A percentile compares a stretch with the other conserved stretches of the same genome.
phyloP scores from a whole-genome alignment of 345 rosid species.

The Cochlearia excelsa region DNA sequence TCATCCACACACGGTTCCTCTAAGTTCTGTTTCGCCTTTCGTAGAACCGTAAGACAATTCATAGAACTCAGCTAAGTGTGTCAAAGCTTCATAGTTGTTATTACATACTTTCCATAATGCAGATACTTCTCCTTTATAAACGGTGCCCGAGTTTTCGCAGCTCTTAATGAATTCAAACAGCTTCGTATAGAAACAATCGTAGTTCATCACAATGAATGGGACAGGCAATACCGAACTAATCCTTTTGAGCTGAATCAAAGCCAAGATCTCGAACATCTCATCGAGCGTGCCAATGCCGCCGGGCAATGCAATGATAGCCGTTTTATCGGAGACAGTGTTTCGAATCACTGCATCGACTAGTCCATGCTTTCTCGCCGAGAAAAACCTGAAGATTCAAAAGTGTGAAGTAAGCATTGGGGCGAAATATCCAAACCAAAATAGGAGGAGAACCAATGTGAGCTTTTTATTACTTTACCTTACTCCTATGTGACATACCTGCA shows the following conservation, averaged over 20 bases:
- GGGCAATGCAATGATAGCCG: slow-evolving; percentile 80
- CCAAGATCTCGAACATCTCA: slow-evolving; percentile 80
- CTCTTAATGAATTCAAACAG: slow-evolving; percentile 68
- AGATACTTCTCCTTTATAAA: slow-evolving; percentile 68
- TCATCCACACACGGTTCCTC: slow-evolving; percentile 24
- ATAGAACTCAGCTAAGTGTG: slow-evolving; percentile 66
- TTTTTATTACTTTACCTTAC: no score
- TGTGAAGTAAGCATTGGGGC: no score
- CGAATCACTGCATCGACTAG: slow-evolving; percentile 77
- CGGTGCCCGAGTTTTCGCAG: slow-evolving; percentile 75
- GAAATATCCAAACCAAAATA: neutral
- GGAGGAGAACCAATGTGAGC: no score
- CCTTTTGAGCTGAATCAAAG: slow-evolving; percentile 76
- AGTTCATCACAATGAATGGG: slow-evolving; percentile 86
- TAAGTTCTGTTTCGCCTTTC: slow-evolving; percentile 23
- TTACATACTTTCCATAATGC: slow-evolving; percentile 77
- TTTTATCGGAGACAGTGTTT: slow-evolving; percentile 50
- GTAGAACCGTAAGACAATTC: slow-evolving; percentile 30
- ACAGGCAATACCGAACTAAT: slow-evolving; percentile 73
- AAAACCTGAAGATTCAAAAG: slow-evolving; percentile 50
- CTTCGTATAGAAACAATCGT: slow-evolving; percentile 68
- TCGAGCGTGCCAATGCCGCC: slow-evolving; percentile 93
- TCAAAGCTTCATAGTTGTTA: slow-evolving; percentile 66
- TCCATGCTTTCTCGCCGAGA: slow-evolving; percentile 95
- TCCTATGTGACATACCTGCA: slow-evolving; percentile 57